Percentiles rank a stretch among this genome's conserved stretches.
Evolutionary conservation across 1,284 basidiomycete genomes (phyloP).

Genomic region (Microbotryum violaceum): DNA sequence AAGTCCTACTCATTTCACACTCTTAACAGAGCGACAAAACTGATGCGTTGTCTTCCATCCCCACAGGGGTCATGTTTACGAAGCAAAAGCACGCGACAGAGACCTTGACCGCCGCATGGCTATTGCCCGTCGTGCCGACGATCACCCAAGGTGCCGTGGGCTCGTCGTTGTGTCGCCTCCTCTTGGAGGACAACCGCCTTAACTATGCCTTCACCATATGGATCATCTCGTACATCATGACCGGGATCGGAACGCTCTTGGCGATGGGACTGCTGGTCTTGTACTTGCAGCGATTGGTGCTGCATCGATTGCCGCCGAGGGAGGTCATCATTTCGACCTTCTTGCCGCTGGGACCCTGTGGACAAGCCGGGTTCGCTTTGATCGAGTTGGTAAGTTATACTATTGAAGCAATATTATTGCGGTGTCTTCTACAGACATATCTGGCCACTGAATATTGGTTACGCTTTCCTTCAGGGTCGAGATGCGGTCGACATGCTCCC

Average conservation of each 20-base stretch:
- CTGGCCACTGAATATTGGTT: background rate
- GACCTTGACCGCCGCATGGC: constrained; percentile 34
- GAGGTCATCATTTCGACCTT: constrained; percentile 34
- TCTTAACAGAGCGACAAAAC: background rate
- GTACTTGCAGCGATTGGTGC: constrained; percentile 34
- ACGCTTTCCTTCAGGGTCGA: constrained; percentile 14
- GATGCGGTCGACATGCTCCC: constrained; percentile 30
- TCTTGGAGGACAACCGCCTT: constrained; percentile 16
- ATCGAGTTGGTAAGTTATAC: constrained; percentile 28
- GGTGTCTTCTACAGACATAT: background rate
- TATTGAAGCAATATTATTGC: background rate
- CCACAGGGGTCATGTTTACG: constrained; percentile 30
- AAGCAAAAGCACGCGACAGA: constrained; percentile 31
- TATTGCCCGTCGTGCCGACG: constrained; percentile 35
- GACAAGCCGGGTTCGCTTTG: constrained; percentile 33
- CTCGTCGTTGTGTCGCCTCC: constrained; percentile 28
- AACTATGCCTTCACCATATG: constrained; percentile 31
- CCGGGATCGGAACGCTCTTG: constrained; percentile 29
- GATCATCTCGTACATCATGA: constrained; percentile 32
- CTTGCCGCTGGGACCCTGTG: constrained; percentile 34
- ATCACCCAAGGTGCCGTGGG: constrained; percentile 33
- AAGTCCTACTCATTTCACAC: background rate
- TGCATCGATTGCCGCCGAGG: constrained; percentile 33
- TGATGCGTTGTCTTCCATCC: background rate
- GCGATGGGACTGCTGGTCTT: constrained; percentile 31